Base-by-base conservation (phyloP, 768 basidiomycete species). In the Tephrocybe sp. region DNA sequence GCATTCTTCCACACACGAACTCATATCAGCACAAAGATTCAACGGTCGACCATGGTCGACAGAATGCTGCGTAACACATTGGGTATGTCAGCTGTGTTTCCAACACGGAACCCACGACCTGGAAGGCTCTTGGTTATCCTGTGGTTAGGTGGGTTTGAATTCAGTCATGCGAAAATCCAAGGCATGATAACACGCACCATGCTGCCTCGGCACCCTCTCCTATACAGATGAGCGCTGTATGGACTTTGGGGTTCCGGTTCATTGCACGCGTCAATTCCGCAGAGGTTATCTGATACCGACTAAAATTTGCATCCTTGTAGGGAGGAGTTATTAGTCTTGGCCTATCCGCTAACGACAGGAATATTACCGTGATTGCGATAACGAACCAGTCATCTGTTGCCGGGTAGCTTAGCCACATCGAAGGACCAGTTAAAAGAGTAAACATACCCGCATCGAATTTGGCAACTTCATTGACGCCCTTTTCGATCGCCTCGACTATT, bases 81-180 rank as follows among this genome's bases (percentile, higher is more conserved):
- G 0, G 83, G 84, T 25, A 86, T 84, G 61, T 84, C 83, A 8
- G 75, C 75, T 0, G 82, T 82, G 58, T 84, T 80, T 10, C 61
- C 61, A 0, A 86, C 82, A 18, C 78, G 73, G 64, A 79, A 86
- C 4, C 74, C 82, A 24, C 75, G 73, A 2, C 82, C 80, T 11
- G 79, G 83, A 39, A 86, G 74, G n/a, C 66, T 70, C 62, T 80
- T 77, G 3, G 82, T 76, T 16, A 84, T 74, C 83, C 84, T 85
- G 27, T 15, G 37, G 7, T 13, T n/a, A 36, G 3, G 27, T 29
- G 11, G 21, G 18, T 38, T 31, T 4, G 13, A 15, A 34, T 4
- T 5, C 13, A 29, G 11, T 18, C n/a, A n/a, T n/a, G n/a, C n/a
- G n/a, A n/a, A n/a, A n/a, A n/a, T n/a, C n/a, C n/a, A n/a, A n/a